Conservation (phyloP, 2,329 filamentous ascomycete genomes). For the Cytospora chrysosperma region DNA sequence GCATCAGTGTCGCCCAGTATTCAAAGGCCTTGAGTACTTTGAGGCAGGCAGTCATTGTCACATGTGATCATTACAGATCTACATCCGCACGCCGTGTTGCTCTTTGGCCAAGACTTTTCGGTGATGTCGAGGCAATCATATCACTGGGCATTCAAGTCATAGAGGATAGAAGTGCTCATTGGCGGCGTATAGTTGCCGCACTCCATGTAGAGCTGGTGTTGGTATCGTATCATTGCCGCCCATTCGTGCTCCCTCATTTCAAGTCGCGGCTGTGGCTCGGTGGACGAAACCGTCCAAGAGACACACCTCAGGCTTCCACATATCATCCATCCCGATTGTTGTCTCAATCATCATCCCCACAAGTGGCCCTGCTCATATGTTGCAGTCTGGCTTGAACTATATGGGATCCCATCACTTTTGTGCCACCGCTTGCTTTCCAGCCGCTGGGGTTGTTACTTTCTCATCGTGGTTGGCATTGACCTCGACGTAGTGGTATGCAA, state of each 20-base stretch:
- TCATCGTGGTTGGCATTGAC: constrained; percentile 66
- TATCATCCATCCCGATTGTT: neutral
- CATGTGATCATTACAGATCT: neutral
- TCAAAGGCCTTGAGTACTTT: neutral
- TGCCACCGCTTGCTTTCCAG: constrained; percentile 18
- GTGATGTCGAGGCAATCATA: neutral
- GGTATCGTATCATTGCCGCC: constrained; percentile 19
- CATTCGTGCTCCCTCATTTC: neutral
- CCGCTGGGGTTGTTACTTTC: constrained; percentile 30
- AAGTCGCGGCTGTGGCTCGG: neutral
- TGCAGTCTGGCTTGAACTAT: neutral
- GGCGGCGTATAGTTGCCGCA: neutral
- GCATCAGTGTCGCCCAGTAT: neutral
- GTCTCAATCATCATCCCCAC: neutral
- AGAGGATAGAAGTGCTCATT: neutral
- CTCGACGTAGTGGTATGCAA: constrained; percentile 95
- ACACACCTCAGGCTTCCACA: neutral
- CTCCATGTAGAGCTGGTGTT: constrained; percentile 1
- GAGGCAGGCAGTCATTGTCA: neutral
- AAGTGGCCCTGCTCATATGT: neutral
- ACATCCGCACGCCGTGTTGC: neutral
- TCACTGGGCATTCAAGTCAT: neutral
- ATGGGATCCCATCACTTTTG: constrained; percentile 15
- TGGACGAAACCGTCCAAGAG: neutral
- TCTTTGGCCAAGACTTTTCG: neutral